Conservation (phyloP, 2,329 filamentous ascomycete species). For the Colletotrichum truncatum region DNA sequence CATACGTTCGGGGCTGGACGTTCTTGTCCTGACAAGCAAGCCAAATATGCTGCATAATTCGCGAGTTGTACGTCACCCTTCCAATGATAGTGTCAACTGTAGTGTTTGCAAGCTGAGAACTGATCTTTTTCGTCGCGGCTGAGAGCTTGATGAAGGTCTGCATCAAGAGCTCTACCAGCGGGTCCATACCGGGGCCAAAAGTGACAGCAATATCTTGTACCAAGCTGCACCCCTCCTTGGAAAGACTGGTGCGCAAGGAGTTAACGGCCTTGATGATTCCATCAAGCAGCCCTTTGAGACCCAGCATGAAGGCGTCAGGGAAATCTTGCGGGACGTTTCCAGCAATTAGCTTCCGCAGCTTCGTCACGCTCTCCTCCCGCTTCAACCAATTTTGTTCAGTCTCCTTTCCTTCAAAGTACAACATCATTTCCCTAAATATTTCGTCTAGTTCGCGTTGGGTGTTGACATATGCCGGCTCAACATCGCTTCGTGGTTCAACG, state of each 20-base stretch:
- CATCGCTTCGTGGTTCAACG: slow-evolving; percentile 72
- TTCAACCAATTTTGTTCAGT: slow-evolving; percentile 91
- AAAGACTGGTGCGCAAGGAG: slow-evolving; percentile 89
- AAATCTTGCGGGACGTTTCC: slow-evolving; percentile 87
- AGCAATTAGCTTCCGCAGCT: slow-evolving; percentile 79
- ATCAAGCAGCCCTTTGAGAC: slow-evolving; percentile 80
- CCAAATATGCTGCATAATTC: slow-evolving; percentile 88
- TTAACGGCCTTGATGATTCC: slow-evolving; percentile 87
- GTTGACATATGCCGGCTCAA: slow-evolving; percentile 86
- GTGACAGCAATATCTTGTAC: slow-evolving; percentile 85
- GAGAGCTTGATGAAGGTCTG: slow-evolving; percentile 91
- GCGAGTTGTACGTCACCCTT: slow-evolving; percentile 80
- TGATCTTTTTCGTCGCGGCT: slow-evolving; percentile 91
- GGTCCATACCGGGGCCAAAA: slow-evolving; percentile 82
- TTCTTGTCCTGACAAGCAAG: slow-evolving; percentile 92
- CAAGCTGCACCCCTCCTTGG: slow-evolving; percentile 84
- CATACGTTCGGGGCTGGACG: slow-evolving; percentile 82
- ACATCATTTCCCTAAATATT: slow-evolving; percentile 81
- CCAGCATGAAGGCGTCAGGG: slow-evolving; percentile 72
- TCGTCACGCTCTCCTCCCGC: slow-evolving; percentile 82
- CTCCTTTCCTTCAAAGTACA: slow-evolving; percentile 86
- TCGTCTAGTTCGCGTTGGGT: slow-evolving; percentile 90
- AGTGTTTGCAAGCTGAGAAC: slow-evolving; percentile 81
- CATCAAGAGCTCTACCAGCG: slow-evolving; percentile 89
- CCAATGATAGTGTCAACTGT: slow-evolving; percentile 85